Evolutionary conservation across 2,329 filamentous ascomycete genomes (phyloP).

Genomic region (Ophiostoma perfectum): DNA sequence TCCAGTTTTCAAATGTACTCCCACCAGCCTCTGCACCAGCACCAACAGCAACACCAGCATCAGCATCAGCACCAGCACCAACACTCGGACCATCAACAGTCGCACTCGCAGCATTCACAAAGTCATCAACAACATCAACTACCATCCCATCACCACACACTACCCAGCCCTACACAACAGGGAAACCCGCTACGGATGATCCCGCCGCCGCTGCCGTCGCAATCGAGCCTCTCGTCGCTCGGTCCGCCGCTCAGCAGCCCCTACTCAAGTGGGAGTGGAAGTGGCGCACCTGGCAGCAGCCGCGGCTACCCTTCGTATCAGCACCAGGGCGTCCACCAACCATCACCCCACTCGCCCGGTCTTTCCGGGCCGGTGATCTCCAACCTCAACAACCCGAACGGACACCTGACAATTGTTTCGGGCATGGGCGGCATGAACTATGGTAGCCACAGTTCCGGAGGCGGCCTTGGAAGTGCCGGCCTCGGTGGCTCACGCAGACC

Average conservation of each 20-base stretch:
- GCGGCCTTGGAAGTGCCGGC: not conserved
- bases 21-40: slow-evolving; percentile 3
- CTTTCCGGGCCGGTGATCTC: slow-evolving; percentile 22
- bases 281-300: slow-evolving; percentile 7
- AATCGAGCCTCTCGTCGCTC: slow-evolving; percentile 17
- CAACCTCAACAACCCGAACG: slow-evolving; percentile 20
- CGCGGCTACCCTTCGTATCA: slow-evolving; percentile 17
- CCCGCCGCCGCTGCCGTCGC: slow-evolving; percentile 23
- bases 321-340: slow-evolving; percentile 7
- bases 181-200: slow-evolving; percentile 19
- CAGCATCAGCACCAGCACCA: slow-evolving; percentile 18
- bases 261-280: not conserved
- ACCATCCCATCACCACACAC: slow-evolving; percentile 11
- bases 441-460: not conserved
- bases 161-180: slow-evolving; percentile 20
- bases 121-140: slow-evolving; percentile 19
- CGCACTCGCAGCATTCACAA: not conserved
- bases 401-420: slow-evolving; percentile 21
- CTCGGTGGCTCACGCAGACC: slow-evolving; percentile 14
- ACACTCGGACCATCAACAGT: not conserved
- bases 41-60: slow-evolving; percentile 7
- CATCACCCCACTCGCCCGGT: slow-evolving; percentile 17
- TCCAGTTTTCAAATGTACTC: slow-evolving; percentile 20
- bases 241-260: slow-evolving; percentile 16
- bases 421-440: slow-evolving; percentile 21